Evolutionary conservation across 2,329 filamentous ascomycete genomes (phyloP), one percentile per base, ranked within the genome.

Genomic region (Penicillium fuscoglaucum): DNA sequence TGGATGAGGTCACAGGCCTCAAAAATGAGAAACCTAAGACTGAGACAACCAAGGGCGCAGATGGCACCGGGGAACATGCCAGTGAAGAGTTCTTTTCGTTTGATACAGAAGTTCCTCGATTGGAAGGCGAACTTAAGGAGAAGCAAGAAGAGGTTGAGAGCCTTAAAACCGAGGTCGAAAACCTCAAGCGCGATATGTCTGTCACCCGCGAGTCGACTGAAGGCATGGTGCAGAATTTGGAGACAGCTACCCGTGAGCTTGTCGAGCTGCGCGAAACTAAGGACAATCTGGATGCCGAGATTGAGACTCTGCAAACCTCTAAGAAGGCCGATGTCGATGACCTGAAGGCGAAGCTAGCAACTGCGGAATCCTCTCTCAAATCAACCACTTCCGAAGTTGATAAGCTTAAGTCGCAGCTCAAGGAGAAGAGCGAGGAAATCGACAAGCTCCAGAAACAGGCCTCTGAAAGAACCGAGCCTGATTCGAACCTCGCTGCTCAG

Each of bases 41-140:
- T 13, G 59, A 59, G 26, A 19, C 33, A 29, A 52, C 51, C 39
- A 62, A 59, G 52, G 61, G 54, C n/a, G 51, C 58, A 7, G 51
- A 65, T 9, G 56, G 61, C 6, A 62, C 71, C 4, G 31, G 29
- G 28, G 61, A 74, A 35, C 73, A 75, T 35, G 73, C 74, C 17
- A 72, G 75, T 26, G 90, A 93, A 63, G 90, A 96, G 49, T 89
- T 97, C 75, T 97, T 97, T 76, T 96, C 92, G 0, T 96, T 92
- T 67, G 93, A 98, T 58, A 88, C 89, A 51, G 93, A 98, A 75
- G 82, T 96, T 15, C 90, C 90, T 3, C 86, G 90, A 54, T 78
- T 96, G n/a, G 89, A 96, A 68, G 82, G 84, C 1, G 89, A 95
- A 65, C 74, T 95, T 4, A 82, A 87, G 52, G 83, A 87, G 57